Base-by-base conservation (phyloP, 2,329 filamentous ascomycete genomes). In the Cercospora sesami region DNA sequence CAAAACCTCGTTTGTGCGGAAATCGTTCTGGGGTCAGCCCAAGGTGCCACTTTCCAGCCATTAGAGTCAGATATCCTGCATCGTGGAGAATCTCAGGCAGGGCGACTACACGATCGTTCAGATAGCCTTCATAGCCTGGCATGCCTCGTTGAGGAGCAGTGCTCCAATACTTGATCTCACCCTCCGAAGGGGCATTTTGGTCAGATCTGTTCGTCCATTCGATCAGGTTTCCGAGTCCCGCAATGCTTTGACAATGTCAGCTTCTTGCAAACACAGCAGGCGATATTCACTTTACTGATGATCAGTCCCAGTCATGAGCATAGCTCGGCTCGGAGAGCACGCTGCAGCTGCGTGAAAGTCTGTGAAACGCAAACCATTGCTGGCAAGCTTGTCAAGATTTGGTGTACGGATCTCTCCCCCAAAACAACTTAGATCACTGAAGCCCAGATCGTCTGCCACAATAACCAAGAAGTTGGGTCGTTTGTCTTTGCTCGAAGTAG, bases 231-330 rank as follows among this genome's bases (percentile, higher is more conserved):
- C 86, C 87, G 2, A 89, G 80, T 1, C 87, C 84, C 9, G 84
- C 84, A 65, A 86, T 86, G 74, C 55, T 59, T 18, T 26, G n/a
- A 18, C n/a, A 5, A 2, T 59, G n/a, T 59, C n/a, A 59, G 55
- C 55, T 21, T 59, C 18, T n/a, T 31, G 10, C 16, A 16, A 18
- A 16, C n/a, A 21, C 14, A 28, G 7, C 5, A 31, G 12, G 16
- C 21, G 4, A 33, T 58, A 5, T 58, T 5, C 18, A 31, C 9
- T 21, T 57, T 21, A 59, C 55, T 86, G 86, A 72, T 89, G 83
- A 73, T 89, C 87, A 0, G 87, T 89, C 4, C 87, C 87, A 0
- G 86, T 89, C 83, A 90, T 86, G 71, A 90, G 83, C 88, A 90
- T 90, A 18, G 87, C 86, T 42, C 87, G 81, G 2, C 86, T 87